Evolutionary conservation across 2,329 filamentous ascomycete species (phyloP), one percentile per base, ranked within the genome.

Genomic region (Penicillium janthinellum): DNA sequence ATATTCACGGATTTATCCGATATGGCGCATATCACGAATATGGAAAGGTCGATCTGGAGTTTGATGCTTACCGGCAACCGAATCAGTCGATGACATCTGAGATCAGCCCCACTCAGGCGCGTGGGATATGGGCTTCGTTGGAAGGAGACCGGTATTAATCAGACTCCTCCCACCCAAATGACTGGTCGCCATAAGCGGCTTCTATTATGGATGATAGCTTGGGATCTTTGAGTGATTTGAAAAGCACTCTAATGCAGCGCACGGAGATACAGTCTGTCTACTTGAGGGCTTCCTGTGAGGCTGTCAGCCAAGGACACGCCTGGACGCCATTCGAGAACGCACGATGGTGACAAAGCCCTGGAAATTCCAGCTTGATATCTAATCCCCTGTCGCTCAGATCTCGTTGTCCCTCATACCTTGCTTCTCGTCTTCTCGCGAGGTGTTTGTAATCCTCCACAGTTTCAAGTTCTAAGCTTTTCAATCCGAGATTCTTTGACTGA

Each of bases 11-110:
- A 17, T 49, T 35, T 20, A 49, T 49, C 14, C 28, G 17, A 49
- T 49, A 49, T 22, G 28, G 47, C 15, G 31, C 28, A 31, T n/a
- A 35, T 8, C 14, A 34, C 11, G 28, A 49, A 7, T 6, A 31
- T 20, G 11, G 14, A 17, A 15, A 49, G 10, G 28, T 34, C 25
- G 31, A 31, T 5, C 20, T 49, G 47, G 7, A 49, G 15, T 49
- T 49, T 15, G 47, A 49, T 20, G 47, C 47, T 11, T 49, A 49
- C 8, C 47, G 47, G 15, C n/a, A 2, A 12, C 31, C 47, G 2
- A 25, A 20, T 8, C 47, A 49, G 47, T 49, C 47, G n/a, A 49
- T 49, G 47, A 49, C 47, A 7, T 49, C 47, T 49, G 47, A 49
- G 31, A 49, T 49, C 28, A 49, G 28, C 14, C 47, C 28, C 10